These are phyloP conservation scores for Actinomortierella ambigua DNA, from an alignment of 371 early-diverging fungal species.

Conservation along the genomic window DNA sequence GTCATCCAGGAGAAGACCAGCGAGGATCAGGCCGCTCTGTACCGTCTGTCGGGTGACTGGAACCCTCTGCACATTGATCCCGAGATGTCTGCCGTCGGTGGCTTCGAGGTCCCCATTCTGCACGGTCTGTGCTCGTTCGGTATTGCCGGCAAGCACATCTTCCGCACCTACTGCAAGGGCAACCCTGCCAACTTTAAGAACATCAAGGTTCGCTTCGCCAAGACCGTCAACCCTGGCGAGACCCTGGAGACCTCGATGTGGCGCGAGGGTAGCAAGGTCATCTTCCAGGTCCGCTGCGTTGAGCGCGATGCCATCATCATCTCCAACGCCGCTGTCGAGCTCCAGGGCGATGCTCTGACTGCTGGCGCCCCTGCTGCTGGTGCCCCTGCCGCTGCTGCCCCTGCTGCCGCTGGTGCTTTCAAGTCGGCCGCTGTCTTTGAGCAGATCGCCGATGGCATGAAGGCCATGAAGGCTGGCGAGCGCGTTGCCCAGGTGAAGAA, in stretches of 20 bases:
- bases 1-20: slow-evolving; percentile 82
- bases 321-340: slow-evolving; percentile 87
- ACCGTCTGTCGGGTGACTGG: slow-evolving; percentile 88
- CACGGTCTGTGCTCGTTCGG: slow-evolving; percentile 96
- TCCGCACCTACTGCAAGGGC: slow-evolving; percentile 72
- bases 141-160: slow-evolving; percentile 87
- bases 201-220: slow-evolving; percentile 91
- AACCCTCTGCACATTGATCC: slow-evolving; percentile 97
- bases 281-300: slow-evolving; percentile 91
- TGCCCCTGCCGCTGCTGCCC: slow-evolving; percentile 20
- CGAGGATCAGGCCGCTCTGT: slow-evolving; percentile 94
- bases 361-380: slow-evolving; percentile 17
- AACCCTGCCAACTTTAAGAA: slow-evolving; percentile 76
- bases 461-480: slow-evolving; percentile 34
- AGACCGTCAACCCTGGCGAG: slow-evolving; percentile 96
- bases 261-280: slow-evolving; percentile 86
- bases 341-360: slow-evolving; percentile 35
- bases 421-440: slow-evolving; percentile 43
- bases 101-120: slow-evolving; percentile 94
- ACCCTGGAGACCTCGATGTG: slow-evolving; percentile 96
- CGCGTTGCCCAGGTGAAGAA: slow-evolving; percentile 44
- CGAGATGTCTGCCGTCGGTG: slow-evolving; percentile 90
- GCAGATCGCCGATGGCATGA: slow-evolving; percentile 34
- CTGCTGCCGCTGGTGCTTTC: slow-evolving; percentile 26
- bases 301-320: slow-evolving; percentile 89